These are phyloP conservation scores for Aspergillus ustus DNA, from an alignment of 2,329 filamentous ascomycete genomes.

Conservation along the genomic window DNA sequence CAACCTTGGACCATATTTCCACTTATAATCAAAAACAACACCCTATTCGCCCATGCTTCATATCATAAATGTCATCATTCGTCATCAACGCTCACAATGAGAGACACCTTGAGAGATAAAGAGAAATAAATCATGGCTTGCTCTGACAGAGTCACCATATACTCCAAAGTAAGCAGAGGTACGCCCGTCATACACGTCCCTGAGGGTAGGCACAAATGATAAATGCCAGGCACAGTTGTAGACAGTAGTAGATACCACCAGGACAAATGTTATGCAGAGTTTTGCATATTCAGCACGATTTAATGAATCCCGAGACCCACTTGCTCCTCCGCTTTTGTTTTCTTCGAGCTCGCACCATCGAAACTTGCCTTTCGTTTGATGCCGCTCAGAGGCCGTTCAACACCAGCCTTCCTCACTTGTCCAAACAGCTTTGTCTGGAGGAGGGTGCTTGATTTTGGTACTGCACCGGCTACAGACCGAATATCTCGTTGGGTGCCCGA, in stretches of 20 bases:
- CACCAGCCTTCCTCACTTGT: constrained; percentile 61
- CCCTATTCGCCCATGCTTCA: constrained; percentile 19
- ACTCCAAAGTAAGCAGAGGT: neutral
- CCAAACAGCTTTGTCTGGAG: constrained; percentile 69
- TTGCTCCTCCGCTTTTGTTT: constrained; percentile 52
- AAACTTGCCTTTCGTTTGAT: constrained; percentile 48
- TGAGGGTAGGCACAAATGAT: neutral
- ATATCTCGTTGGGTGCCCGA: constrained; percentile 44
- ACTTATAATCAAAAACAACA: constrained; percentile 20
- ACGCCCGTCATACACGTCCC: neutral
- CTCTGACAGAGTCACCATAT: neutral
- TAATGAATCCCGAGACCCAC: constrained; percentile 61
- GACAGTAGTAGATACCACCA: constrained; percentile 15
- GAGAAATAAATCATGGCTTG: neutral
- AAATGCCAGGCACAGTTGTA: neutral
- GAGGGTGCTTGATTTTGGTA: constrained; percentile 50
- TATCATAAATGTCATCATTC: constrained; percentile 29
- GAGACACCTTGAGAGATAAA: constrained; percentile 5
- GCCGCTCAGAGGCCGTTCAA: constrained; percentile 37
- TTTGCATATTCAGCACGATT: constrained; percentile 38
- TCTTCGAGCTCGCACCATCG: constrained; percentile 52
- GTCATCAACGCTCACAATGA: constrained; percentile 16
- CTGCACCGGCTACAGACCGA: constrained; percentile 41
- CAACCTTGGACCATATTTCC: neutral
- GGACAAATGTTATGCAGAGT: constrained; percentile 31